These are phyloP conservation scores for Hansenula lynferdii DNA, from an alignment of 1,139 yeast genomes.

Conservation along the genomic window DNA sequence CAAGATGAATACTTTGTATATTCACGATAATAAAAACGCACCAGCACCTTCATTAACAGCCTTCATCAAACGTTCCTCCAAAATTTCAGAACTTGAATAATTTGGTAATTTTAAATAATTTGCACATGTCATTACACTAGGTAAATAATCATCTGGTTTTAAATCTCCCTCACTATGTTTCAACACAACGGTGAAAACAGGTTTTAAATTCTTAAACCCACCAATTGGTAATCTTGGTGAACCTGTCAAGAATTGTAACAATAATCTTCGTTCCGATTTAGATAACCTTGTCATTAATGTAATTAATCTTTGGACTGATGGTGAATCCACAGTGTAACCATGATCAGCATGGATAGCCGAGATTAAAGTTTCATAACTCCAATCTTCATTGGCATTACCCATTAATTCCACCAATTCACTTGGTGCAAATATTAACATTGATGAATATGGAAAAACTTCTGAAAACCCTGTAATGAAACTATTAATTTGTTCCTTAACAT, in stretches of 20 bases:
- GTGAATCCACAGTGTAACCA: slow-evolving; percentile 76
- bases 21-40: slow-evolving; percentile 71
- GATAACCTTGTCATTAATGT: slow-evolving; percentile 53
- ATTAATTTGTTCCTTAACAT: slow-evolving; percentile 59
- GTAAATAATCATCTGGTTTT: slow-evolving; percentile 78
- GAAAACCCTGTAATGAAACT: slow-evolving; percentile 82
- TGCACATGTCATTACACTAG: slow-evolving; percentile 98
- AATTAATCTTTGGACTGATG: slow-evolving; percentile 54
- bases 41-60: slow-evolving; percentile 90
- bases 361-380: slow-evolving; percentile 64
- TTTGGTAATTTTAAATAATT: slow-evolving; percentile 88
- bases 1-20: too few species aligned
- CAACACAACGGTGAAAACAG: slow-evolving; percentile 83
- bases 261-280: slow-evolving; percentile 55
- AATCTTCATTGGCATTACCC: slow-evolving; percentile 80
- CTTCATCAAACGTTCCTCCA: slow-evolving; percentile 52
- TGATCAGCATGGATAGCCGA: slow-evolving; percentile 79
- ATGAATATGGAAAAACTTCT: slow-evolving; percentile 73
- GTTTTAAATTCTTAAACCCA: slow-evolving; percentile 80
- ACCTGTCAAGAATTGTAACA: slow-evolving; percentile 88
- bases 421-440: slow-evolving; percentile 68
- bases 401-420: slow-evolving; percentile 66
- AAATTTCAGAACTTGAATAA: slow-evolving; percentile 57
- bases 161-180: slow-evolving; percentile 67
- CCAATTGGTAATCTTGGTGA: slow-evolving; percentile 93